phyloP scores from a whole-genome alignment of 2,329 filamentous ascomycete genomes.

The Coleophoma crateriformis region DNA sequence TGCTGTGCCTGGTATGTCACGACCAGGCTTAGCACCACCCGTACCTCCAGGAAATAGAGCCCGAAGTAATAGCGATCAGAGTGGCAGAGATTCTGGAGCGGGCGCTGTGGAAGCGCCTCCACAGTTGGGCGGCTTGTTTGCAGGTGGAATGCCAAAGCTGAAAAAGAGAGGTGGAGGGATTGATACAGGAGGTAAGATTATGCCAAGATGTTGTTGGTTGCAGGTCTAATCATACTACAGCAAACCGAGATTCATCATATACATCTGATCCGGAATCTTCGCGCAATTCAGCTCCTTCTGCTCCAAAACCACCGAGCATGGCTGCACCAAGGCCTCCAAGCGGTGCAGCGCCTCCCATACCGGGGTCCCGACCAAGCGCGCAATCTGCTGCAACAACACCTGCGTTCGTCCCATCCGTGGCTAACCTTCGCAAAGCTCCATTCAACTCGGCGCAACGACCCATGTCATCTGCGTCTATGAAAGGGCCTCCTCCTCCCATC shows the following conservation, averaged over 20 bases:
- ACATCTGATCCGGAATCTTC: constrained; percentile 73
- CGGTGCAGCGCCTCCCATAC: constrained; percentile 52
- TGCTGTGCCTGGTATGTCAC: constrained; percentile 63
- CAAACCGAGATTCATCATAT: constrained; percentile 66
- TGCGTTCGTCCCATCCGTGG: constrained; percentile 47
- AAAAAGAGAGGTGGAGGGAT: constrained; percentile 79
- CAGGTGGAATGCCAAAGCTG: constrained; percentile 91
- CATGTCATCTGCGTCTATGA: constrained; percentile 53
- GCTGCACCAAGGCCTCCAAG: constrained; percentile 54
- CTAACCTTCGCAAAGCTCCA: constrained; percentile 54
- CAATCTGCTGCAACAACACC: constrained; percentile 41
- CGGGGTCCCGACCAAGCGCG: constrained; percentile 44
- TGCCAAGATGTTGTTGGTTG: not conserved
- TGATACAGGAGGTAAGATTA: constrained; percentile 58
- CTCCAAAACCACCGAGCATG: constrained; percentile 51
- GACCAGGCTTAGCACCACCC: constrained; percentile 65
- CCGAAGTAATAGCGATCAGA: constrained; percentile 79
- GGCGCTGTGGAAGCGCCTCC: constrained; percentile 56
- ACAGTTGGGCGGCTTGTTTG: constrained; percentile 83
- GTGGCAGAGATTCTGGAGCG: constrained; percentile 37
- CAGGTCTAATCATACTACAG: constrained; percentile 30
- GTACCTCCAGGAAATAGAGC: constrained; percentile 61
- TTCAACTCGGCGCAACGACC: constrained; percentile 47
- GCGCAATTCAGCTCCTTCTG: constrained; percentile 50
- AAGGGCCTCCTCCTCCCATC: constrained; percentile 70